Evolutionary conservation across 2,329 filamentous ascomycete species (phyloP).

Genomic region (Xylariaceae sp.): DNA sequence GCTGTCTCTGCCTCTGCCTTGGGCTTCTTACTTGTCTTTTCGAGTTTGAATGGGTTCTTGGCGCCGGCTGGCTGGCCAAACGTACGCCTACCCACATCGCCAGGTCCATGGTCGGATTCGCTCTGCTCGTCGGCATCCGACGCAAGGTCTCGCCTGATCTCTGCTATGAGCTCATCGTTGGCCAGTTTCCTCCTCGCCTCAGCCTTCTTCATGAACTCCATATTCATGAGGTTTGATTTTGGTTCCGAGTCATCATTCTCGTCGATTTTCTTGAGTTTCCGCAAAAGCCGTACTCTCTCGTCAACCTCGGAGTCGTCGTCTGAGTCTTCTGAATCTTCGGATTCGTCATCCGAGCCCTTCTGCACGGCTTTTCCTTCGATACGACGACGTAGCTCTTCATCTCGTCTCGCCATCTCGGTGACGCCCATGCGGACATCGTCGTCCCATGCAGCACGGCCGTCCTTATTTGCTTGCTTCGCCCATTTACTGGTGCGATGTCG

Average conservation of each 20-base stretch:
- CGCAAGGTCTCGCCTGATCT: conserved; percentile 67
- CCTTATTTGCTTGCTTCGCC: conserved; percentile 78
- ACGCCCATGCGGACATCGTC: conserved; percentile 75
- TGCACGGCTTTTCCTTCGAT: conserved; percentile 61
- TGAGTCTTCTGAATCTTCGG: conserved; percentile 47
- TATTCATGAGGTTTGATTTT: conserved; percentile 65
- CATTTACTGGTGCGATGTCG: conserved; percentile 86
- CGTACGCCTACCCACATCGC: conserved; percentile 62
- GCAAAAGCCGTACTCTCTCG: conserved; percentile 44
- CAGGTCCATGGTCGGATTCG: conserved; percentile 45
- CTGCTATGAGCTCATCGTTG: conserved; percentile 70
- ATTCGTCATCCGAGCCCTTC: conserved; percentile 25
- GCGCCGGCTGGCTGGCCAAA: conserved; percentile 50
- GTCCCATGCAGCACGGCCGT: conserved; percentile 79
- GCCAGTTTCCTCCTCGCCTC: conserved; percentile 71
- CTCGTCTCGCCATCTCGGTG: conserved; percentile 72
- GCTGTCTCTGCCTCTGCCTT: conserved; percentile 25
- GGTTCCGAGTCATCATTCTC: conserved; percentile 46
- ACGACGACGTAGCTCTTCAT: conserved; percentile 74
- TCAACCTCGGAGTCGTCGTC: conserved; percentile 53
- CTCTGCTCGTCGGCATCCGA: conserved; percentile 50
- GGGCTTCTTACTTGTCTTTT: conserved; percentile 33
- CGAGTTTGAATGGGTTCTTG: conserved; percentile 17
- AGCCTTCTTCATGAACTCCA: conserved; percentile 93
- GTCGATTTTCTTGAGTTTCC: conserved; percentile 41